Evolutionary conservation across 2,329 filamentous ascomycete genomes (phyloP).

Genomic region (Aspergillus aculeatinus): DNA sequence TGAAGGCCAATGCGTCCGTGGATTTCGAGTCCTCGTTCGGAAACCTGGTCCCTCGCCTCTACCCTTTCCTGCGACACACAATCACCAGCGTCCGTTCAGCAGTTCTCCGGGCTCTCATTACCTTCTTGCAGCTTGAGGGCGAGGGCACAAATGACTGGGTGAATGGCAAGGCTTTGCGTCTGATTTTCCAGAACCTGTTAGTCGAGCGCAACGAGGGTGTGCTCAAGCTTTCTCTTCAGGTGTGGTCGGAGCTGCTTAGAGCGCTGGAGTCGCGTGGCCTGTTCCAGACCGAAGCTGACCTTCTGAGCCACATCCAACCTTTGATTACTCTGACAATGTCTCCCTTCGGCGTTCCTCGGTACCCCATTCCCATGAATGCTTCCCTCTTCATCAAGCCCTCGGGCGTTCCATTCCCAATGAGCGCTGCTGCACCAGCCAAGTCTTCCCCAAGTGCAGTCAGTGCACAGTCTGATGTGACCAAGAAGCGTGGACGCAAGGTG

Average conservation of each 20-base stretch:
- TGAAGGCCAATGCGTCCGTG: slow-evolving; percentile 83
- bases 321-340: slow-evolving; percentile 82
- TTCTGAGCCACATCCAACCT: slow-evolving; percentile 72
- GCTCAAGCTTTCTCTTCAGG: slow-evolving; percentile 76
- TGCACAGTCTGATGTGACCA: slow-evolving; percentile 59
- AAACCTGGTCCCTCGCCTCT: slow-evolving; percentile 85
- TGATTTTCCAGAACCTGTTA: slow-evolving; percentile 92
- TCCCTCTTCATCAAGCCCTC: slow-evolving; percentile 90
- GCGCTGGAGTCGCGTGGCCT: slow-evolving; percentile 63
- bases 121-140: slow-evolving; percentile 83
- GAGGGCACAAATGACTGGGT: slow-evolving; percentile 85
- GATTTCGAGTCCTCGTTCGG: slow-evolving; percentile 89
- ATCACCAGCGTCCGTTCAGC: slow-evolving; percentile 94
- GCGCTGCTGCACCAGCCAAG: slow-evolving; percentile 35
- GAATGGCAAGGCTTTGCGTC: slow-evolving; percentile 79
- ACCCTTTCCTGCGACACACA: slow-evolving; percentile 93
- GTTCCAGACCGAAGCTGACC: slow-evolving; percentile 67
- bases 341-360: slow-evolving; percentile 85
- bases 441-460: slow-evolving; percentile 46
- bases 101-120: slow-evolving; percentile 86
- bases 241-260: slow-evolving; percentile 78
- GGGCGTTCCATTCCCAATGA: slow-evolving; percentile 71
- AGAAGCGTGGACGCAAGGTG: slow-evolving; percentile 78
- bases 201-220: slow-evolving; percentile 87
- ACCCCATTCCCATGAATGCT: slow-evolving; percentile 89